These are phyloP conservation scores for Botrytis squamosa DNA, from an alignment of 2,329 filamentous ascomycete species.

Conservation along the genomic window DNA sequence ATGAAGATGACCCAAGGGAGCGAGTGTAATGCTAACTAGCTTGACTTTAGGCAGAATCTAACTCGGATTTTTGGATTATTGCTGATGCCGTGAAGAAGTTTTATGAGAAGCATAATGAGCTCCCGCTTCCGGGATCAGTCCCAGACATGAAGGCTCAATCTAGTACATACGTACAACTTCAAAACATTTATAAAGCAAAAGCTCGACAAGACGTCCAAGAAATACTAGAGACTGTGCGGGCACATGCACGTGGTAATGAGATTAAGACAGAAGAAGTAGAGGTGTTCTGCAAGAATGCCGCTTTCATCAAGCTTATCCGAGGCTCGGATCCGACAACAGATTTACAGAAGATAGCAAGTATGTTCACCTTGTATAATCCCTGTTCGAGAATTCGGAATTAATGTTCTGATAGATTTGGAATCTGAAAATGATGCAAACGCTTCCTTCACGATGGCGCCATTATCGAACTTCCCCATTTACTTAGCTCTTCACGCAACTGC, in stretches of 20 bases:
- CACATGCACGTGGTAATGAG: conserved; percentile 47
- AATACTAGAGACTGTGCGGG: conserved; percentile 64
- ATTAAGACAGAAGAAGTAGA: conserved; percentile 77
- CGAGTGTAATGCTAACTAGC: conserved; percentile 15
- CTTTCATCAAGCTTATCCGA: conserved; percentile 85
- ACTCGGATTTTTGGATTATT: conserved; percentile 82
- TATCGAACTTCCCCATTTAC: conserved; percentile 67
- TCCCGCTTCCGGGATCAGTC: conserved; percentile 82
- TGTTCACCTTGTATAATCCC: conserved; percentile 10
- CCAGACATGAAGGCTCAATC: conserved; percentile 99
- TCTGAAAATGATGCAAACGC: conserved; percentile 55
- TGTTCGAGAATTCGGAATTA: conserved; percentile 28
- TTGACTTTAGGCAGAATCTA: conserved; percentile 45
- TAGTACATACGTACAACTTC: conserved; percentile 81
- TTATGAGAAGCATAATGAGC: conserved; percentile 65
- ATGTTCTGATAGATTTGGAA: conserved; percentile 49
- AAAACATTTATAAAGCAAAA: conserved; percentile 90
- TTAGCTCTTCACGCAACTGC: conserved; percentile 60
- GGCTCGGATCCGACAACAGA: conserved; percentile 25
- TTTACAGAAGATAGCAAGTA: conserved; percentile 34
- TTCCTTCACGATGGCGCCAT: conserved; percentile 38
- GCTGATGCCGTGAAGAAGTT: conserved; percentile 77
- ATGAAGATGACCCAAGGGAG: conserved; percentile 44
- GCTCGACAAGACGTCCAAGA: conserved; percentile 76
- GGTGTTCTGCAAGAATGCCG: conserved; percentile 91